Evolutionary conservation across 768 basidiomycete genomes (phyloP).

Genomic region (Lactifluus piperatus): DNA sequence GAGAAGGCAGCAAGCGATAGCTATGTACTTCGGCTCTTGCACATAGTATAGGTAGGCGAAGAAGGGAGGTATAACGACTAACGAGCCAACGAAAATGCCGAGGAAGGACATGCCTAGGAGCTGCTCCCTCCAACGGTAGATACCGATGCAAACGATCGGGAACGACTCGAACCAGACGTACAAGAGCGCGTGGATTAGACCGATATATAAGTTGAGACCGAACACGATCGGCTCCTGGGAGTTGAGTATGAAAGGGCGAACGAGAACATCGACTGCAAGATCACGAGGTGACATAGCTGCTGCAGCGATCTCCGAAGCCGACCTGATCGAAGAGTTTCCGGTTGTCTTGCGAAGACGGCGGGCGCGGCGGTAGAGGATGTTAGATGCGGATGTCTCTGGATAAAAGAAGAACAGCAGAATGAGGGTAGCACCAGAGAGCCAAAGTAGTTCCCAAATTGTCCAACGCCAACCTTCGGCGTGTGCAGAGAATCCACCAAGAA

Average conservation of each 20-base stretch:
- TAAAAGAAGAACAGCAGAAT: too few species aligned
- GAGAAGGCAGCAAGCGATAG: too few species aligned
- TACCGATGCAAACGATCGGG: slow-evolving; percentile 27
- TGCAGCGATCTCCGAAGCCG: too few species aligned
- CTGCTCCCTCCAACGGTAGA: slow-evolving; percentile 30
- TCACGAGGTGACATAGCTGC: too few species aligned
- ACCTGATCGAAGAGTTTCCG: too few species aligned
- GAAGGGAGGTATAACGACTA: slow-evolving; percentile 12
- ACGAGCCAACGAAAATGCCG: slow-evolving; percentile 16
- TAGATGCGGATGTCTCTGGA: too few species aligned
- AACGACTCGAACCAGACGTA: slow-evolving; percentile 31
- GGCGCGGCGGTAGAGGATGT: too few species aligned
- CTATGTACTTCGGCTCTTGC: slow-evolving; percentile 16
- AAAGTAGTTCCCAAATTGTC: too few species aligned
- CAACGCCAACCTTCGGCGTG: too few species aligned
- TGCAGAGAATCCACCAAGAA: too few species aligned
- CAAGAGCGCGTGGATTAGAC: slow-evolving; percentile 27
- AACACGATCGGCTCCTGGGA: slow-evolving; percentile 27
- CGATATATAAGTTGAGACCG: slow-evolving; percentile 27
- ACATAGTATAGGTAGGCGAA: slow-evolving; percentile 16
- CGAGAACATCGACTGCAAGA: slow-evolving; percentile 23
- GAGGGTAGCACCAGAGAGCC: too few species aligned
- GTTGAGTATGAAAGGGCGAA: slow-evolving; percentile 27
- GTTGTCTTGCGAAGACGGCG: too few species aligned
- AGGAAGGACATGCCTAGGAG: slow-evolving; percentile 31